A percentile compares a stretch with the other conserved stretches of the same genome.
Conservation (phyloP, 805 yeast species). For the Kockiozyma suomiensis region DNA sequence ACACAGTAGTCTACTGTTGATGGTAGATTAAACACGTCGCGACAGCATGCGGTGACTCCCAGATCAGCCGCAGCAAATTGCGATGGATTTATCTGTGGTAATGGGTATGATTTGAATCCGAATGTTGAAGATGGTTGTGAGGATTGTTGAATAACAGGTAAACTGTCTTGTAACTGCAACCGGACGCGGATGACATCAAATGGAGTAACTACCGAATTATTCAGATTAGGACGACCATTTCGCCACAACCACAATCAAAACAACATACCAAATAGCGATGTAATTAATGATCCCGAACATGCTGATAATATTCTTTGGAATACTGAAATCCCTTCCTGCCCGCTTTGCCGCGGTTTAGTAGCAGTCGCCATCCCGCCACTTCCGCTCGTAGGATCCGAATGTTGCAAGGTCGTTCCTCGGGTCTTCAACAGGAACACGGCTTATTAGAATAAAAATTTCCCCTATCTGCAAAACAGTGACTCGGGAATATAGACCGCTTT, state of each 20-base stretch:
- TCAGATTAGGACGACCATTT: neutral
- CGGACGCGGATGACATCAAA: conserved; percentile 50
- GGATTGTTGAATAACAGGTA: conserved; percentile 53
- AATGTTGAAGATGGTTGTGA: conserved; percentile 68
- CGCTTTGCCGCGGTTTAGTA: neutral
- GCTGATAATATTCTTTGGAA: conserved; percentile 45
- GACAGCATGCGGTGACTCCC: conserved; percentile 47
- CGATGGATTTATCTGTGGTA: conserved; percentile 6
- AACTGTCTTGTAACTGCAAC: conserved; percentile 44
- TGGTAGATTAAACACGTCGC: conserved; percentile 46
- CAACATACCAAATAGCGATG: conserved; percentile 43
- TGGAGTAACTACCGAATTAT: conserved; percentile 42
- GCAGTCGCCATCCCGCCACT: conserved; percentile 16
- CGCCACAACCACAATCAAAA: neutral
- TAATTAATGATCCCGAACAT: conserved; percentile 47
- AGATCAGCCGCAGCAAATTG: conserved; percentile 37
- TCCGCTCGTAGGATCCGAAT: neutral
- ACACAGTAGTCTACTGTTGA: conserved; percentile 44
- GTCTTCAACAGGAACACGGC: too few relatives aligned
- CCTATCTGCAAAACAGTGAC: too few relatives aligned
- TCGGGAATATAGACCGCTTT: too few relatives aligned
- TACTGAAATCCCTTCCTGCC: conserved; percentile 6
- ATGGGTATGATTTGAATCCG: conserved; percentile 12
- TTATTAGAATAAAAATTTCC: too few relatives aligned
- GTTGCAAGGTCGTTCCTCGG: too few relatives aligned